Percentiles rank a stretch among this genome's conserved stretches.
These are phyloP conservation scores for Leptomonas pyrrhocoris DNA, from an alignment of 208 protist species.

Conservation along the genomic window DNA sequence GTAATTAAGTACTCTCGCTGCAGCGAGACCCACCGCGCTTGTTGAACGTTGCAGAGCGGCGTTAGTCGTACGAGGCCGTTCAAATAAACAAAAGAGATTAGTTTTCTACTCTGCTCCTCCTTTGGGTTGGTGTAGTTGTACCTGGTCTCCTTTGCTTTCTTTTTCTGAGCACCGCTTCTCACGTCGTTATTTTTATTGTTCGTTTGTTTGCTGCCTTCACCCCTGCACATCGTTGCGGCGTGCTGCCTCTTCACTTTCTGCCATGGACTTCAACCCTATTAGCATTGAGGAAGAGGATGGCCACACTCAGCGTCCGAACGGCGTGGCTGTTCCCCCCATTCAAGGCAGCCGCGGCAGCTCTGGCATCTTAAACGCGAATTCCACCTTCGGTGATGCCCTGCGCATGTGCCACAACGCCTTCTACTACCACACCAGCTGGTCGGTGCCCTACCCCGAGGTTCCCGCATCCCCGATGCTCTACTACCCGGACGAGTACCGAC, in stretches of 20 bases:
- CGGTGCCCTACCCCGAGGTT: constrained; percentile 58
- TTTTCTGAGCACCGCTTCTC: background rate
- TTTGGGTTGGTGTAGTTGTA: no score
- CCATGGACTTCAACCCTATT: constrained; percentile 77
- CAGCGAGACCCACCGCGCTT: no score
- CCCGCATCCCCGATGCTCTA: constrained; percentile 69
- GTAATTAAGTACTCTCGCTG: no score
- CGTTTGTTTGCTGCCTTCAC: constrained; percentile 3
- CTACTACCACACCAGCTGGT: constrained; percentile 75
- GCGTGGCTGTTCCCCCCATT: background rate
- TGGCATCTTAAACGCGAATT: constrained; percentile 17
- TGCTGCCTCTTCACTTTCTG: background rate
- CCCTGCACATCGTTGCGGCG: background rate
- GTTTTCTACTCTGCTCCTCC: no score
- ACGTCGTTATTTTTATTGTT: background rate
- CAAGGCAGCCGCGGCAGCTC: constrained; percentile 18
- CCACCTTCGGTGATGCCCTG: constrained; percentile 43
- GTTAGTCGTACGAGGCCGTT: no score
- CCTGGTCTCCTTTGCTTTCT: no score
- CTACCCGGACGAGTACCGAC: constrained; percentile 53
- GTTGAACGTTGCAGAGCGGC: no score
- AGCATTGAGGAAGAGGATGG: constrained; percentile 66
- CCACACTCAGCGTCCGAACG: constrained; percentile 19
- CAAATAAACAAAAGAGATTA: no score
- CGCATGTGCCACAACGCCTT: constrained; percentile 65